phyloP scores from a whole-genome alignment of 2,329 filamentous ascomycete genomes.

The Fusarium protoensiforme region DNA sequence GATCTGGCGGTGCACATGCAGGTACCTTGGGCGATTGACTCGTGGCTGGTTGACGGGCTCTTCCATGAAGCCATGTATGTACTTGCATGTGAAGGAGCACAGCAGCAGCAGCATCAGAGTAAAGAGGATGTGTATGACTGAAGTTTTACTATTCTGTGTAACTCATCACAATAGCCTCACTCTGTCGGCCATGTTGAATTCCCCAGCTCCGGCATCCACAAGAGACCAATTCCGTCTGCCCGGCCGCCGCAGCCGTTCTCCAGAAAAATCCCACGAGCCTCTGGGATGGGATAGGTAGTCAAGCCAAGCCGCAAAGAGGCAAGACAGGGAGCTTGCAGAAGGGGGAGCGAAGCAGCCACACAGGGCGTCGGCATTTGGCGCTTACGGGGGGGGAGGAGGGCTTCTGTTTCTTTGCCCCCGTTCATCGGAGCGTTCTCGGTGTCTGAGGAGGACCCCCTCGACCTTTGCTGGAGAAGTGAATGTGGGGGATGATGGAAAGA shows the following conservation, averaged over 20 bases:
- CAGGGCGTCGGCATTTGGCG: background rate
- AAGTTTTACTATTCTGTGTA: background rate
- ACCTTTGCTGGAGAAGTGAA: background rate
- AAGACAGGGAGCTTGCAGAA: background rate
- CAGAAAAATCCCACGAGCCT: background rate
- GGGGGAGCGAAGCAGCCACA: background rate
- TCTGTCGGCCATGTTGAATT: background rate
- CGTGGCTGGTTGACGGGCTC: background rate
- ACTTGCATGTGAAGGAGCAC: background rate
- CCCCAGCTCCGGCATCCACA: background rate
- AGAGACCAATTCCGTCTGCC: constrained; percentile 30
- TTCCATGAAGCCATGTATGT: background rate
- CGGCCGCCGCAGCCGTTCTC: constrained; percentile 10
- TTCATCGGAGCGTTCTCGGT: constrained; percentile 6
- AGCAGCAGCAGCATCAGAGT: background rate
- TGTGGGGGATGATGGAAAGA: constrained; percentile 21
- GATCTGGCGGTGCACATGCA: constrained; percentile 25
- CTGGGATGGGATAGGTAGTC: background rate
- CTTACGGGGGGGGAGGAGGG: background rate
- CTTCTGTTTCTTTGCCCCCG: background rate
- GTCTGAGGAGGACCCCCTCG: background rate
- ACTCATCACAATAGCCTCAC: background rate
- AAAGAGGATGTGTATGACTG: background rate
- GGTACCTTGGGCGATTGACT: background rate
- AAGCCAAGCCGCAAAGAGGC: background rate